Conservation (phyloP, 805 yeast species). For the Suhomyces faveliae region DNA sequence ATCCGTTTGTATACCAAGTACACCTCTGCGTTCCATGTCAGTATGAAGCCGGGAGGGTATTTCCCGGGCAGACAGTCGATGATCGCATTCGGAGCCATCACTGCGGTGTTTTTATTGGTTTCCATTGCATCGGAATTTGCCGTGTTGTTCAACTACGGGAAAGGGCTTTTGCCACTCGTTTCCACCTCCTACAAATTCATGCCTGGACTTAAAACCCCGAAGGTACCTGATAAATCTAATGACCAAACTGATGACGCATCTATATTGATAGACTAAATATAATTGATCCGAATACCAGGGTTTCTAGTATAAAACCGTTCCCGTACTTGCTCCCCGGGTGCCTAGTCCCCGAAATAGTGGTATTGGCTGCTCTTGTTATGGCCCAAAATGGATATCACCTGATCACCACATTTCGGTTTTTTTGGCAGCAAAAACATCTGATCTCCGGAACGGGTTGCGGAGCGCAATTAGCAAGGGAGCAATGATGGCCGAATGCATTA, state of each 20-base stretch:
- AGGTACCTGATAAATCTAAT: no score
- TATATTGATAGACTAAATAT: constrained; percentile 5
- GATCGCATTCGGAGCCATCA: constrained; percentile 44
- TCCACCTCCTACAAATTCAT: constrained; percentile 15
- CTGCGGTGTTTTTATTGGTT: constrained; percentile 35
- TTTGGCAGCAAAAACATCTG: background rate
- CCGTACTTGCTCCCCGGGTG: background rate
- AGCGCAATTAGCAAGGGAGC: background rate
- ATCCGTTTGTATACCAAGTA: constrained; percentile 44
- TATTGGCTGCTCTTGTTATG: no score
- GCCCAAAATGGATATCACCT: background rate
- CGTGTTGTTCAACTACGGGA: constrained; percentile 13
- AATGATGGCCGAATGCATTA: background rate
- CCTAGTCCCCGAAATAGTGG: background rate
- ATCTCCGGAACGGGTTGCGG: background rate
- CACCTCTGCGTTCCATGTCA: constrained; percentile 32
- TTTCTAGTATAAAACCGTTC: background rate
- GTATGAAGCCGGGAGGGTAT: constrained; percentile 31
- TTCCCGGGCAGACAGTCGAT: constrained; percentile 48
- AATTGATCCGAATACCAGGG: constrained; percentile 1
- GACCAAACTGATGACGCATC: constrained; percentile 1
- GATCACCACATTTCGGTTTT: background rate
- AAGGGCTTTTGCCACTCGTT: constrained; percentile 20
- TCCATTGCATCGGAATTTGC: constrained; percentile 26
- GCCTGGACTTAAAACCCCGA: constrained; percentile 5